These are phyloP conservation scores for Pseudogymnoascus sp. DNA, from an alignment of 2,329 filamentous ascomycete species.

Conservation along the genomic window DNA sequence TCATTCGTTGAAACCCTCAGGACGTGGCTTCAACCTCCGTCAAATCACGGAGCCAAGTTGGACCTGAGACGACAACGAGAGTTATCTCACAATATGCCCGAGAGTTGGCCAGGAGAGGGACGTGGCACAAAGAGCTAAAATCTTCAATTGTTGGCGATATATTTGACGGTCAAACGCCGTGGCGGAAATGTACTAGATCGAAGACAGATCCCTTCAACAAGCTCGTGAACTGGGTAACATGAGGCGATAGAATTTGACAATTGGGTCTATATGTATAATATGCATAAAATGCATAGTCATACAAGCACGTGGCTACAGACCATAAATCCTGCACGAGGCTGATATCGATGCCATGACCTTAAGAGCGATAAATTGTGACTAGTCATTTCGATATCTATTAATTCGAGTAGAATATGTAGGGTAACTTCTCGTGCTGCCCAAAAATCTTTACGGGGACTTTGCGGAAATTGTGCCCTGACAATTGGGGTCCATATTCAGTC, in stretches of 20 bases:
- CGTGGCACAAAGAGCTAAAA: background rate
- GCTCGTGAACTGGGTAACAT: background rate
- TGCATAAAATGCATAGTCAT: background rate
- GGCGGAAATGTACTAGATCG: background rate
- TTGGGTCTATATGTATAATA: background rate
- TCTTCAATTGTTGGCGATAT: background rate
- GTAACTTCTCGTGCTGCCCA: background rate
- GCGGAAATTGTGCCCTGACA: background rate
- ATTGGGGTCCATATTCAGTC: background rate
- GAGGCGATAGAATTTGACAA: background rate
- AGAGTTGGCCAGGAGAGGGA: background rate
- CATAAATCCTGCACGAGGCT: background rate
- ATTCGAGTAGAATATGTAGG: background rate
- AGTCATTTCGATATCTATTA: background rate
- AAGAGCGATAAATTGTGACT: background rate
- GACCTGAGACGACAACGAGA: background rate
- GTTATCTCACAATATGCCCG: background rate
- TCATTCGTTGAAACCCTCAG: background rate
- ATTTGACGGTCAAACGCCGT: background rate
- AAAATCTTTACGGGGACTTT: background rate
- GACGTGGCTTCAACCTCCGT: background rate
- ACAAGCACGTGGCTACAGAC: background rate
- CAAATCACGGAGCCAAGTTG: background rate
- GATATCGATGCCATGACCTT: background rate
- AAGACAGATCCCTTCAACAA: background rate